These are phyloP conservation scores for Fusarium paranaense DNA, from an alignment of 2,329 filamentous ascomycete genomes.

Conservation along the genomic window DNA sequence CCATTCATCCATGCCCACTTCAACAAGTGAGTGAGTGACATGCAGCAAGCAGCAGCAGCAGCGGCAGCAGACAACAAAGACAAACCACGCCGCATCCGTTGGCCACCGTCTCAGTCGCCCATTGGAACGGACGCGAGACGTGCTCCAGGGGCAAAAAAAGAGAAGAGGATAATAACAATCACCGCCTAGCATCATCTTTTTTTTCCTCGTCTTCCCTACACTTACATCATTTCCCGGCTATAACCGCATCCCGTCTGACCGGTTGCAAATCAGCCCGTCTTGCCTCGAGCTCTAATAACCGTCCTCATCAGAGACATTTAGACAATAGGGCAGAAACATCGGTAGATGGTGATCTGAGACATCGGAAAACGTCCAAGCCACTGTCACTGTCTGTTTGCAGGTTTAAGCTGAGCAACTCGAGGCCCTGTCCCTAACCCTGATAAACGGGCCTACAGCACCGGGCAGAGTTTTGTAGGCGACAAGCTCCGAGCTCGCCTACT, in stretches of 20 bases:
- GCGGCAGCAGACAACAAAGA: not conserved
- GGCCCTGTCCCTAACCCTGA: slow-evolving; percentile 6
- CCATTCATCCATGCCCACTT: not conserved
- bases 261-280: slow-evolving; percentile 4
- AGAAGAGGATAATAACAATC: slow-evolving; percentile 3
- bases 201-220: not conserved
- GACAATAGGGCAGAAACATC: slow-evolving; percentile 5
- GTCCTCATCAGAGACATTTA: not conserved
- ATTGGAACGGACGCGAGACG: not conserved
- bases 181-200: not conserved
- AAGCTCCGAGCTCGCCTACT: slow-evolving; percentile 2
- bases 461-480: slow-evolving; percentile 25
- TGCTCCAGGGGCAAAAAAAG: not conserved
- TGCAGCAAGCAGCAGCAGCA: not conserved
- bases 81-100: slow-evolving; percentile 4
- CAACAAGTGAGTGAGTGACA: not conserved
- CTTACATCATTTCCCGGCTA: not conserved
- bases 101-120: not conserved
- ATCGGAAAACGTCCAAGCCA: slow-evolving; percentile 11
- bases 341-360: slow-evolving; percentile 6
- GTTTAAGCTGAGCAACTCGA: slow-evolving; percentile 6
- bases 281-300: not conserved
- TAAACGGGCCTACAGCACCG: slow-evolving; percentile 14
- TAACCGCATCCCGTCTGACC: not conserved
- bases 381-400: slow-evolving; percentile 6